Base-by-base conservation (phyloP, 257 asterid genomes). In the Ophiorrhiza pumila region DNA sequence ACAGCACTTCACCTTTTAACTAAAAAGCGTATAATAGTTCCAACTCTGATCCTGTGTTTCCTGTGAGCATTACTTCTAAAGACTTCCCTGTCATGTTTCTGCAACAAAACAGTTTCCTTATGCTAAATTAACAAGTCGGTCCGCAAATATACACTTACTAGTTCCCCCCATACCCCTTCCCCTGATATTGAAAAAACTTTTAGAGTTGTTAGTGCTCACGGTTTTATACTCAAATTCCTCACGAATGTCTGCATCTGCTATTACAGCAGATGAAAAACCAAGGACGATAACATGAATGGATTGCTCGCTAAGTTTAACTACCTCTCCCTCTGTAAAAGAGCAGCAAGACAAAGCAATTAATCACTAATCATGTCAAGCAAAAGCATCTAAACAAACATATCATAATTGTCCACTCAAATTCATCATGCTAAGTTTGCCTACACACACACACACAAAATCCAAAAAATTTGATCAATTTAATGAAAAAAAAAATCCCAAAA, bases 221-320 rank as follows among this genome's bases (percentile, higher is more conserved):
- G 49, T n/a, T 83, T 83, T 88, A 77, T 81, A 84, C 83, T 81
- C 82, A 73, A 90, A 88, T 57, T 94, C 91, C 5, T 80, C 82
- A 17, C 91, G 88, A 56, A 94, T 81, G 77, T 91, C 93, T 64
- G 82, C 92, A 57, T 81, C 89, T 23, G 81, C 79, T 20, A 94
- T 85, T 74, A 77, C 75, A 74, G 80, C 95, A 12, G 95, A 81
- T 9, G 93, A 82, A 80, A 91, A 91, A 12, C 97, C 97, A 76
- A 91, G 97, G 79, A 91, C 91, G 41, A 89, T 82, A 5, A 79
- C 82, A 79, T 88, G 89, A 73, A 91, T 82, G 14, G 96, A 86
- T 55, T 82, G 80, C 27, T 80, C 82, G 65, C 90, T 76, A 53
- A 95, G 53, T 73, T 85, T 88, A 49, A 92, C 95, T 0, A 95